phyloP scores from a whole-genome alignment of 108 stramenopile species.

The Cyclotella cryptica region DNA sequence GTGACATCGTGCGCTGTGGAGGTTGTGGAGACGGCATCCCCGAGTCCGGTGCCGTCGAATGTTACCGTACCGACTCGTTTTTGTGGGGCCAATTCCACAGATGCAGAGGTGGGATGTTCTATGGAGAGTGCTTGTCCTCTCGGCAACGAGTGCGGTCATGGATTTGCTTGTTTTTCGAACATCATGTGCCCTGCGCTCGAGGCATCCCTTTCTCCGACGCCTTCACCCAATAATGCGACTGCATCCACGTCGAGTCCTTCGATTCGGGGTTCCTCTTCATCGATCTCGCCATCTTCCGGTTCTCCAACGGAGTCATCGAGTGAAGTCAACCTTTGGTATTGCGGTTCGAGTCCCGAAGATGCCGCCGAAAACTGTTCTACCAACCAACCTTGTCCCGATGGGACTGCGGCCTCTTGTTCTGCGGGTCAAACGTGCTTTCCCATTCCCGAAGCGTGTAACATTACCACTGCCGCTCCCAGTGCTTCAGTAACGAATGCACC shows the following conservation, averaged over 20 bases:
- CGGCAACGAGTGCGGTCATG: background rate
- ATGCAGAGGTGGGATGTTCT: background rate
- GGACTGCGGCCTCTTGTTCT: background rate
- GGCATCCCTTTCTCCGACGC: background rate
- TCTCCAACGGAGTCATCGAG: background rate
- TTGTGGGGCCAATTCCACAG: background rate
- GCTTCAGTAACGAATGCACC: background rate
- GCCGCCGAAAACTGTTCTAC: background rate
- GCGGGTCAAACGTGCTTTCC: background rate
- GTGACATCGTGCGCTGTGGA: background rate
- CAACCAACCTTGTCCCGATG: background rate
- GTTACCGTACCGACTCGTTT: background rate
- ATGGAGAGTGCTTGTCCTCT: background rate
- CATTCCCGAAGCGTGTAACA: background rate
- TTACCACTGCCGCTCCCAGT: background rate
- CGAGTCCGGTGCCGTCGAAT: background rate
- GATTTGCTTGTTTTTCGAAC: background rate
- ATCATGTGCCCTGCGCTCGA: background rate
- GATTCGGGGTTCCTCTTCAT: background rate
- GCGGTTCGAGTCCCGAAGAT: constrained; percentile 1
- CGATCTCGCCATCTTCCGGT: background rate
- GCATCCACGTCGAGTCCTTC: background rate
- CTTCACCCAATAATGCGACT: background rate
- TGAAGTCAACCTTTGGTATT: background rate
- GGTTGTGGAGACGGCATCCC: background rate